Percentiles rank a stretch among this genome's conserved stretches.
These are phyloP conservation scores for Paraurostyla sp. DNA, from an alignment of 73 alveolate genomes.

Conservation along the genomic window DNA sequence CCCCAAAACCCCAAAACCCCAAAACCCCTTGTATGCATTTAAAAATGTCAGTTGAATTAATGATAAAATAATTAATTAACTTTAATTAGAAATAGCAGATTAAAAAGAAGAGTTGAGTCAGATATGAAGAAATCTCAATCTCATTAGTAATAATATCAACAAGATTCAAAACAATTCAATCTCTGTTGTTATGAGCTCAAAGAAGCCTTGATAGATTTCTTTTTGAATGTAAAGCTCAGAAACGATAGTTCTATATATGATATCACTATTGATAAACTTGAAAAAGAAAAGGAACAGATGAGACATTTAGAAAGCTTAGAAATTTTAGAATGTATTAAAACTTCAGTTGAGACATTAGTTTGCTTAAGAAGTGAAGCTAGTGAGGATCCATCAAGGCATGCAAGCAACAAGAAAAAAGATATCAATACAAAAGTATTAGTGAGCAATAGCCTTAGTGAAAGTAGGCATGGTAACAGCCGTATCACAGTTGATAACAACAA, in stretches of 20 bases:
- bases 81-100: too few species aligned
- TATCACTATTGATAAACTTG: neutral
- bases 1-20: too few species aligned
- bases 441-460: neutral
- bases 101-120: too few species aligned
- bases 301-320: neutral
- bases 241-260: neutral
- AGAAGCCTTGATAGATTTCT: conserved; percentile 10
- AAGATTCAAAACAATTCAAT: neutral
- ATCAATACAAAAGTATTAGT: neutral
- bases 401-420: neutral
- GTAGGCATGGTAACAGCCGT: neutral
- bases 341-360: neutral
- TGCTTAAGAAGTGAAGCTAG: neutral
- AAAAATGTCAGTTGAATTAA: too few species aligned
- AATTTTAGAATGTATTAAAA: neutral
- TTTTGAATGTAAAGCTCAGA: neutral
- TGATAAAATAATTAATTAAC: too few species aligned
- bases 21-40: too few species aligned
- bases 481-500: neutral
- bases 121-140: conserved; percentile 7
- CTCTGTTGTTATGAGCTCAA: conserved; percentile 24
- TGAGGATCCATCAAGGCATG: neutral
- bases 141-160: neutral
- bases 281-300: neutral